phyloP scores from a whole-genome alignment of 1,139 yeast species.

The Taphrina communis region DNA sequence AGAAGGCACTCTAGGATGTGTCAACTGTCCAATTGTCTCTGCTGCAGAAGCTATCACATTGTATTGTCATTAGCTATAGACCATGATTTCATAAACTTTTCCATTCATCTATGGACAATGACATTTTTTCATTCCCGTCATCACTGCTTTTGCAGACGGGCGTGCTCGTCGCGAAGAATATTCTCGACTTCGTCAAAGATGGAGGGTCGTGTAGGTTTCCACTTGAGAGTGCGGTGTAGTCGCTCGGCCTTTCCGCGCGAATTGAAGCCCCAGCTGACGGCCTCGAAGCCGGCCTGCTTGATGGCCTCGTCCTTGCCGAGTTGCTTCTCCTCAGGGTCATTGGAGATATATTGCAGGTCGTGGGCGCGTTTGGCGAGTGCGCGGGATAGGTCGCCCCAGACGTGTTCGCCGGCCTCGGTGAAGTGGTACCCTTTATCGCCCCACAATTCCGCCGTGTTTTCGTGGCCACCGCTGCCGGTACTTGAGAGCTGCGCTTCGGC shows the following conservation, averaged over 20 bases:
- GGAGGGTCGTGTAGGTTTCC: constrained; percentile 7
- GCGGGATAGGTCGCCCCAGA: constrained; percentile 16
- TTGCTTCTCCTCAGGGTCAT: neutral
- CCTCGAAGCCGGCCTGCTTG: constrained; percentile 20
- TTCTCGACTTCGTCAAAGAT: constrained; percentile 15
- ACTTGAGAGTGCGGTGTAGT: neutral
- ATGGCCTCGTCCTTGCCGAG: constrained; percentile 13
- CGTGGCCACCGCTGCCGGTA: too few species aligned
- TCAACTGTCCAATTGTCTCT: too few species aligned
- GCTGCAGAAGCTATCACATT: too few species aligned
- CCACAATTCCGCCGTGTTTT: neutral
- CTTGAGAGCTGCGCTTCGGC: neutral
- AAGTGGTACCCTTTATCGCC: constrained; percentile 14
- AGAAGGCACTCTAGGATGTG: too few species aligned
- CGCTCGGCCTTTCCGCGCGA: constrained; percentile 8
- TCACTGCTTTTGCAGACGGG: constrained; percentile 3
- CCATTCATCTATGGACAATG: neutral
- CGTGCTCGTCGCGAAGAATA: constrained; percentile 9
- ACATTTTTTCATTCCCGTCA: neutral
- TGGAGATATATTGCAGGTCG: neutral
- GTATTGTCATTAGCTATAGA: neutral
- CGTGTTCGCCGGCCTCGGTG: constrained; percentile 7
- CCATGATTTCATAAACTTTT: neutral
- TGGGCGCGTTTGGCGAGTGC: neutral
- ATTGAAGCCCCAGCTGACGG: constrained; percentile 14